A percentile compares a stretch with the other conserved stretches of the same genome.
phyloP scores from a whole-genome alignment of 2,329 filamentous ascomycete genomes.

The Penicillium sp. region DNA sequence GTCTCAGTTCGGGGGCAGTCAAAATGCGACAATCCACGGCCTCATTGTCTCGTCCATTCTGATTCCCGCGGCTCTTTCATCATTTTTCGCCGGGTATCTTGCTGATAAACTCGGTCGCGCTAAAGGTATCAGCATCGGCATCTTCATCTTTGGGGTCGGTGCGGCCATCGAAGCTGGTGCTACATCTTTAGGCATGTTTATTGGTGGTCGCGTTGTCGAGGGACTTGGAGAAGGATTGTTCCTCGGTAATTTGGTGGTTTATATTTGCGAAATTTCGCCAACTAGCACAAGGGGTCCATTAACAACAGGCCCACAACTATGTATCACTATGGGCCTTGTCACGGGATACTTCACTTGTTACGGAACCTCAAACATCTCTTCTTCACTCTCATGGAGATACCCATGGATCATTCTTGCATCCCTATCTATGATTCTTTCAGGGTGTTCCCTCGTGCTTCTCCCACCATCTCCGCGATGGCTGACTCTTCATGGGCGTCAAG shows the following conservation, averaged over 20 bases:
- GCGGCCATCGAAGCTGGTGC: constrained; percentile 58
- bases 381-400: constrained; percentile 59
- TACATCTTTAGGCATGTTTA: constrained; percentile 55
- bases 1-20: constrained; percentile 51
- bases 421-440: constrained; percentile 46
- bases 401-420: constrained; percentile 57
- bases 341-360: constrained; percentile 66
- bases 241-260: constrained; percentile 60
- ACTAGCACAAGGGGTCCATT: constrained; percentile 55
- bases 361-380: constrained; percentile 53
- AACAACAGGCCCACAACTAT: constrained; percentile 58
- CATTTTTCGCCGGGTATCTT: constrained; percentile 61
- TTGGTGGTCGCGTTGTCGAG: constrained; percentile 59
- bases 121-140: constrained; percentile 54
- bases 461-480: constrained; percentile 65
- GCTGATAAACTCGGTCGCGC: constrained; percentile 58
- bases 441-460: constrained; percentile 46
- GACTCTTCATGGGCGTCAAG: constrained; percentile 50
- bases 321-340: constrained; percentile 56
- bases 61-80: constrained; percentile 61
- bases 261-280: constrained; percentile 66
- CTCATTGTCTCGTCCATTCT: constrained; percentile 64
- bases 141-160: constrained; percentile 59
- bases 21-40: constrained; percentile 59
- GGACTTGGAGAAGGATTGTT: constrained; percentile 65